These are phyloP conservation scores for Venturiaceae sp. DNA, from an alignment of 2,329 filamentous ascomycete species.

Conservation along the genomic window DNA sequence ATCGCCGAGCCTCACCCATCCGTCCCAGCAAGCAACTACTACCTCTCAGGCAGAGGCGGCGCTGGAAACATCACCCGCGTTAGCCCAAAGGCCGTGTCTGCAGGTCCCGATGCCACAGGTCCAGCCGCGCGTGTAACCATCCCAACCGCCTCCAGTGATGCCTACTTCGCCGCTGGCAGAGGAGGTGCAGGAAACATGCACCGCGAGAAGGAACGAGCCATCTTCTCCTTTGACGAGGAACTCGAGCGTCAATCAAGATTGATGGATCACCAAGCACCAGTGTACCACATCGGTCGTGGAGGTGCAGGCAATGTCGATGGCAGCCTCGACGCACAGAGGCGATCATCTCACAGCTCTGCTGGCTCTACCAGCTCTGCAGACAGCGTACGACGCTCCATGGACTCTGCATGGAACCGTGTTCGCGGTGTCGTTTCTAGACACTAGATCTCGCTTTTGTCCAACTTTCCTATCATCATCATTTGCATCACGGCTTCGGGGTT, in stretches of 20 bases:
- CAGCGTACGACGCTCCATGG: conserved; percentile 22
- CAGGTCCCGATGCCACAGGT: conserved; percentile 31
- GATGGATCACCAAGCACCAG: conserved; percentile 44
- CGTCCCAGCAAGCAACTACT: conserved; percentile 39
- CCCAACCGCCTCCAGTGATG: conserved; percentile 31
- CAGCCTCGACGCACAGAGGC: conserved; percentile 22
- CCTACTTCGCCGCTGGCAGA: conserved; percentile 55
- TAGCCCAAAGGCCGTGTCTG: conserved; percentile 43
- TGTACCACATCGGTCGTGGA: conserved; percentile 55
- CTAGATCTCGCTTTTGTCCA: background rate
- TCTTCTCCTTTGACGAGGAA: conserved; percentile 62
- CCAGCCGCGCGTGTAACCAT: conserved; percentile 41
- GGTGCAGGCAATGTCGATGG: conserved; percentile 47
- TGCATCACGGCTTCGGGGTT: conserved; percentile 4
- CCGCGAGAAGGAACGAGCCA: conserved; percentile 43
- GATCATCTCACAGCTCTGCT: background rate
- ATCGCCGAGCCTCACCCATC: conserved; percentile 54
- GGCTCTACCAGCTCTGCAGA: conserved; percentile 9
- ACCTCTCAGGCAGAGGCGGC: conserved; percentile 47
- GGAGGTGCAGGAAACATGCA: conserved; percentile 59
- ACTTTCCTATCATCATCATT: conserved; percentile 8
- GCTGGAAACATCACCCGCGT: conserved; percentile 49
- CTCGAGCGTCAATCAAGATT: conserved; percentile 47
- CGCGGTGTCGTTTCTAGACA: conserved; percentile 18
- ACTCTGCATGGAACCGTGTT: conserved; percentile 25